phyloP scores from a whole-genome alignment of 2,329 filamentous ascomycete genomes.

The Penicillium expansum region DNA sequence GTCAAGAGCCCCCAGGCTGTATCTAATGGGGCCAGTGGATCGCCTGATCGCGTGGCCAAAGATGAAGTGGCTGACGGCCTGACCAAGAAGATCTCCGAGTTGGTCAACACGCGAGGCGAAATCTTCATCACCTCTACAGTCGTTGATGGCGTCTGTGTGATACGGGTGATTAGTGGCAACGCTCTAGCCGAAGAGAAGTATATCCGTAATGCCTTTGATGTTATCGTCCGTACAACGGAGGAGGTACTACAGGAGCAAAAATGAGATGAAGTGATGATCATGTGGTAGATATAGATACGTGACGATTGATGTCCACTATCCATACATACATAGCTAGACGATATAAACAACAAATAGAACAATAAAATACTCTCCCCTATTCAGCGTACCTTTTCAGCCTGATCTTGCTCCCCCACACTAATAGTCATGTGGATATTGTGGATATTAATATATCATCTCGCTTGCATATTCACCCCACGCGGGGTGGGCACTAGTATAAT shows the following conservation, averaged over 20 bases:
- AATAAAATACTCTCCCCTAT: neutral
- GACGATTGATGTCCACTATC: neutral
- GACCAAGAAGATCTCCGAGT: constrained; percentile 73
- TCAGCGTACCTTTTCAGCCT: neutral
- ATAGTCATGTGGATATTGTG: neutral
- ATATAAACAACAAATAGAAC: neutral
- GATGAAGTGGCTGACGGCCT: constrained; percentile 61
- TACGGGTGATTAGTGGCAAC: constrained; percentile 76
- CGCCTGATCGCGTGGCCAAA: constrained; percentile 24
- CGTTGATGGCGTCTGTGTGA: constrained; percentile 70
- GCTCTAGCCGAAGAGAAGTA: constrained; percentile 68
- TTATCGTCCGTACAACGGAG: constrained; percentile 65
- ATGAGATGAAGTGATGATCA: neutral
- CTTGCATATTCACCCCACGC: constrained; percentile 1
- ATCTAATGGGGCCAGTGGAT: constrained; percentile 12
- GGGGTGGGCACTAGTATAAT: neutral
- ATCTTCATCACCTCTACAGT: constrained; percentile 80
- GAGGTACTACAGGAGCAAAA: constrained; percentile 40
- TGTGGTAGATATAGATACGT: neutral
- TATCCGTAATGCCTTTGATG: constrained; percentile 69
- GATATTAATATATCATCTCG: neutral
- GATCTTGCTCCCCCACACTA: constrained; percentile 1
- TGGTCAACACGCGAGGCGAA: constrained; percentile 69
- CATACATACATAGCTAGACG: neutral
- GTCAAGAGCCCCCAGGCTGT: constrained; percentile 48